These are phyloP conservation scores for Fusarium tanahbumbuense DNA, from an alignment of 2,329 filamentous ascomycete genomes.

Conservation along the genomic window DNA sequence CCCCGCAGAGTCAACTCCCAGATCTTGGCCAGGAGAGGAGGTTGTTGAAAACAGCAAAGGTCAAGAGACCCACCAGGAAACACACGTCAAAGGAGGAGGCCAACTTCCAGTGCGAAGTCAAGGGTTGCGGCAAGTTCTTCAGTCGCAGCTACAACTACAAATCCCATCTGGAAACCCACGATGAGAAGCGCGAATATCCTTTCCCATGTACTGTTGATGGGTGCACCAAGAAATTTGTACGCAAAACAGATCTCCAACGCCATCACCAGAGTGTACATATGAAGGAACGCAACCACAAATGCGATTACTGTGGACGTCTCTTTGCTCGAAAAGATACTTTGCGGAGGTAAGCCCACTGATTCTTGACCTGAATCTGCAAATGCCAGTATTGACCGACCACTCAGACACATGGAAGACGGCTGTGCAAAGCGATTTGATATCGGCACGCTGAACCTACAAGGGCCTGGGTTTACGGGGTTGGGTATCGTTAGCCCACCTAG, in stretches of 20 bases:
- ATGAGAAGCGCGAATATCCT: slow-evolving; percentile 76
- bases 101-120: slow-evolving; percentile 74
- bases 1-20: slow-evolving; percentile 35
- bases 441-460: slow-evolving; percentile 61
- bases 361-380: not conserved
- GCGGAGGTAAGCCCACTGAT: slow-evolving; percentile 69
- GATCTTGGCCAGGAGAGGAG: slow-evolving; percentile 41
- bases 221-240: slow-evolving; percentile 81
- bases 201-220: slow-evolving; percentile 73
- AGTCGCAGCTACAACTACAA: slow-evolving; percentile 88
- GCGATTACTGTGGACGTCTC: slow-evolving; percentile 74
- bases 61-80: slow-evolving; percentile 58
- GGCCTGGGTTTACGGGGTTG: slow-evolving; percentile 44
- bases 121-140: slow-evolving; percentile 81
- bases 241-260: slow-evolving; percentile 80
- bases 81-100: slow-evolving; percentile 75
- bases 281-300: slow-evolving; percentile 76
- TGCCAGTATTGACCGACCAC: slow-evolving; percentile 8
- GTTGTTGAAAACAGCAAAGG: slow-evolving; percentile 40
- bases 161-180: slow-evolving; percentile 86
- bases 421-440: slow-evolving; percentile 76
- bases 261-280: slow-evolving; percentile 77
- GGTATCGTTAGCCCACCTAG: slow-evolving; percentile 34
- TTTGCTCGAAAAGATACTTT: slow-evolving; percentile 88
- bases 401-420: slow-evolving; percentile 80